Evolutionary conservation across 2,329 filamentous ascomycete genomes (phyloP).

Genomic region (Lasiodiplodia theobromae): DNA sequence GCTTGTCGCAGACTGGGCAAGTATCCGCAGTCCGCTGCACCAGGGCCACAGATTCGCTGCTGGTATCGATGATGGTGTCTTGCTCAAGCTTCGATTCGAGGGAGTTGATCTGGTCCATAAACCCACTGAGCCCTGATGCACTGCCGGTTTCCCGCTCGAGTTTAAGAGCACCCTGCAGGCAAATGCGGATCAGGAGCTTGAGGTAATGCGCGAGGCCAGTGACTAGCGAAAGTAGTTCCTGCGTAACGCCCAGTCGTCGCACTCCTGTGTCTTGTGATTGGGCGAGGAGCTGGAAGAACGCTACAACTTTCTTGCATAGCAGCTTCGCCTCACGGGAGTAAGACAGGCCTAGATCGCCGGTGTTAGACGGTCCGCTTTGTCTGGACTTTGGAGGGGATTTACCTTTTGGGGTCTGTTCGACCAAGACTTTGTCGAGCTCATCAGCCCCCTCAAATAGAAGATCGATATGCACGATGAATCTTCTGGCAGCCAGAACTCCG

Average conservation of each 20-base stretch:
- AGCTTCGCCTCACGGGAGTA: constrained; percentile 97
- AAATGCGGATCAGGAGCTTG: constrained; percentile 96
- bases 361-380: not conserved
- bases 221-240: constrained; percentile 96
- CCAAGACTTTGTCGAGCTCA: constrained; percentile 77
- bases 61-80: constrained; percentile 49
- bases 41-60: constrained; percentile 50
- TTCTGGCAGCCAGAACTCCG: constrained; percentile 91
- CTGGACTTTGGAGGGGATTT: constrained; percentile 39
- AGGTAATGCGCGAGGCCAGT: constrained; percentile 96
- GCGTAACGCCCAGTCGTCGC: constrained; percentile 91
- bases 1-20: constrained; percentile 79
- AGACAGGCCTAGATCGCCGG: constrained; percentile 70
- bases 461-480: constrained; percentile 95
- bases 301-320: constrained; percentile 99
- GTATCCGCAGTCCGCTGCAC: constrained; percentile 69
- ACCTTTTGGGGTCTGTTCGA: constrained; percentile 77
- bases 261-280: constrained; percentile 93
- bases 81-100: constrained; percentile 65
- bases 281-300: constrained; percentile 93
- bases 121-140: constrained; percentile 77
- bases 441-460: constrained; percentile 90
- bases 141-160: constrained; percentile 83
- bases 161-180: constrained; percentile 89
- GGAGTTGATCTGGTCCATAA: constrained; percentile 82